Conservation (phyloP, 2,329 filamentous ascomycete species). For the Fusarium nurragi region DNA sequence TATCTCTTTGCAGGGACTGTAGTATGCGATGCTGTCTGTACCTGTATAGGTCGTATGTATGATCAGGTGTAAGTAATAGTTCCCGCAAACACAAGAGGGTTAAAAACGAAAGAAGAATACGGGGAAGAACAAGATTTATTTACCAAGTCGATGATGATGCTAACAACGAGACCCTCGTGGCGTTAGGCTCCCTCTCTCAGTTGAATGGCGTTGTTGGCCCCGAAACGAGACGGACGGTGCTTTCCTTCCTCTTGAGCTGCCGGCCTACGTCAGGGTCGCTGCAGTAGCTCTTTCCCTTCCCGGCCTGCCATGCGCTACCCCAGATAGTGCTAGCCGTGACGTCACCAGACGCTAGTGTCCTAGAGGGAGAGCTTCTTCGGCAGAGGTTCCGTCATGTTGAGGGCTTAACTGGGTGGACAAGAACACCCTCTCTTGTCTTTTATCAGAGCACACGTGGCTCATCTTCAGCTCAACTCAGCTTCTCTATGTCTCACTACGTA, state of each 20-base stretch:
- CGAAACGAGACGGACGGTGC: constrained; percentile 30
- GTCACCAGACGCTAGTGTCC: constrained; percentile 38
- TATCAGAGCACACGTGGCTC: not conserved
- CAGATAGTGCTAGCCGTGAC: constrained; percentile 40
- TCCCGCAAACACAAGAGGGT: not conserved
- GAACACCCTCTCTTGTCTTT: not conserved
- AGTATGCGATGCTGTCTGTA: not conserved
- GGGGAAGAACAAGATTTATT: constrained; percentile 39
- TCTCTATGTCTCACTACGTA: constrained; percentile 17
- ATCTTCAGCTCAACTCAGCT: constrained; percentile 4
- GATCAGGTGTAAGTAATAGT: constrained; percentile 4
- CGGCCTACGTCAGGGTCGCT: constrained; percentile 38
- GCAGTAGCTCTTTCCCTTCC: constrained; percentile 32
- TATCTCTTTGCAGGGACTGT: constrained; percentile 22
- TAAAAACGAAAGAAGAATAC: not conserved
- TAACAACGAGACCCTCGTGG: constrained; percentile 31
- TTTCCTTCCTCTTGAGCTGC: constrained; percentile 26
- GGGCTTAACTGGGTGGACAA: not conserved
- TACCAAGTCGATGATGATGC: constrained; percentile 32
- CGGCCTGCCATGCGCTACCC: constrained; percentile 33
- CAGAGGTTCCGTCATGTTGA: constrained; percentile 1
- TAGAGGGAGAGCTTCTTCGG: not conserved
- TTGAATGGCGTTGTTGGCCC: constrained; percentile 31
- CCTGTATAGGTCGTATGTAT: constrained; percentile 6
- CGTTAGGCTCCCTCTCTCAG: constrained; percentile 20